Base-by-base conservation (phyloP, 2,329 filamentous ascomycete species). In the Laburnicola sp. region DNA sequence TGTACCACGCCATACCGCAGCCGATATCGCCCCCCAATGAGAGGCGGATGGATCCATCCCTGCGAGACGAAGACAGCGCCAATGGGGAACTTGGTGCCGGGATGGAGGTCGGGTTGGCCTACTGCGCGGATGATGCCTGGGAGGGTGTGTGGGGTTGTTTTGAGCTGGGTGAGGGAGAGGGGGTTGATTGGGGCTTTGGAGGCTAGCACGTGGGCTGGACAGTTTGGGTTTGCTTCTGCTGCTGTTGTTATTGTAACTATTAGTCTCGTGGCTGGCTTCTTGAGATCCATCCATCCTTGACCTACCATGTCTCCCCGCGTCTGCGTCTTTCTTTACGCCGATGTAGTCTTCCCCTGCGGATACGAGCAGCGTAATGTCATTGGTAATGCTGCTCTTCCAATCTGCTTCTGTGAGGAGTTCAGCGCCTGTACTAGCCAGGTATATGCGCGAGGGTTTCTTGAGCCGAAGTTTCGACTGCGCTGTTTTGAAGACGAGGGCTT, bases 1-100 rank as follows among this genome's bases (percentile, higher is more conserved):
- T 65, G 48, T 72, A 74, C 68, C 69, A 74, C 6, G 70, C 62
- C 70, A 74, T 75, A 0, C 71, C 73, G 49, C 71, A 75, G 0
- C 71, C 73, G 42, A 75, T 74, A 37, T 75, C 71, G 4, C 66
- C 57, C 2, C 73, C 16, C 72, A 7, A 74, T 74, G 8, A 75
- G 56, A 11, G 66, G 70, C 11, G 70, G 72, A 45, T 74, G 69
- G 16, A 74, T 66, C 61, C 70, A 74, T 51, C 54, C 59, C 28
- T 61, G 54, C 0, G 65, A 70, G 6, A 66, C 64, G 39, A 74
- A 73, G 5, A 72, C 69, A 2, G 69, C 66, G 9, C 71, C 71
- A 22, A 74, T 71, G 2, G 72, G 71, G 21, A 70, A 74, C 44
- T 71, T 72, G 9, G 63, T 68, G 5, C 72, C 71, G 5, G 68